phyloP scores from a whole-genome alignment of 345 rosid species.

The Theobroma cacao region DNA sequence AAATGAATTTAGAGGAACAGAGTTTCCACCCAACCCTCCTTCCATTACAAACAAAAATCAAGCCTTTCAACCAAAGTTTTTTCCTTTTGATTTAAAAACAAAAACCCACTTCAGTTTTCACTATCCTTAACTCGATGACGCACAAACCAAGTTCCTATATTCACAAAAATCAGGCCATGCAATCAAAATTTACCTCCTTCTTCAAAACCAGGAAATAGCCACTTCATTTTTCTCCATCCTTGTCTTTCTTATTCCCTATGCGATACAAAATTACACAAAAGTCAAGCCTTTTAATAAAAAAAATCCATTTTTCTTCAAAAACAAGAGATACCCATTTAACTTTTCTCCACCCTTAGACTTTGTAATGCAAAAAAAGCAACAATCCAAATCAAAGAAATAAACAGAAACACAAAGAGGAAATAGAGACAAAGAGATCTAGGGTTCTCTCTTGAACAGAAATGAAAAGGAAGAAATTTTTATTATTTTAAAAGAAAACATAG shows the following conservation, averaged over 20 bases:
- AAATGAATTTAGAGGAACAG: background rate
- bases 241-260: background rate
- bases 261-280: background rate
- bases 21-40: slow-evolving; percentile 1
- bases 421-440: background rate
- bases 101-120: background rate
- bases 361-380: background rate
- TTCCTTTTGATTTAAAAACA: background rate
- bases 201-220: background rate
- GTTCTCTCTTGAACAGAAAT: background rate
- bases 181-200: background rate
- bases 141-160: background rate
- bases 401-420: background rate
- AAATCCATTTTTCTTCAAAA: background rate
- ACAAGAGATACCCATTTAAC: background rate
- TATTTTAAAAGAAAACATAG: background rate
- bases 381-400: background rate
- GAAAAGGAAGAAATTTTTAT: background rate
- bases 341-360: background rate
- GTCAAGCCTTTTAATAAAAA: background rate
- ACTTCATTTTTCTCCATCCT: background rate
- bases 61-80: background rate
- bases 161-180: background rate
- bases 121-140: background rate
- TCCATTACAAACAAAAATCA: slow-evolving; percentile 11